These are phyloP conservation scores for Podospora pseudopauciseta DNA, from an alignment of 495 filamentous ascomycete species.

Conservation along the genomic window DNA sequence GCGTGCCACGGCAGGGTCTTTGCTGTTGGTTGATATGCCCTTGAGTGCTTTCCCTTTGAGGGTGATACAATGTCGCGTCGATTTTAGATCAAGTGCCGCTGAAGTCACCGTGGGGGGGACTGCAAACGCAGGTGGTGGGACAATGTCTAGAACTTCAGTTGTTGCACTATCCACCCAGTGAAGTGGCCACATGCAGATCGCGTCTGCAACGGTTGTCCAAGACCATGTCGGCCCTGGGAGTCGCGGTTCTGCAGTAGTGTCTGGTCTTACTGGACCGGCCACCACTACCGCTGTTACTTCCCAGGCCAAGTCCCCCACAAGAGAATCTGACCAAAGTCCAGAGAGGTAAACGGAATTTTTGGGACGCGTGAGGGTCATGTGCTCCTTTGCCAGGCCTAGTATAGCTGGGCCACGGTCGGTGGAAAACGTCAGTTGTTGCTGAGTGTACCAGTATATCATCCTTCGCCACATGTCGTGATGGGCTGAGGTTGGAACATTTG, in stretches of 20 bases:
- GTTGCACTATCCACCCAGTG: neutral
- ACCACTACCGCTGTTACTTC: neutral
- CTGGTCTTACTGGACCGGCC: neutral
- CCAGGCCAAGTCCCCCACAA: neutral
- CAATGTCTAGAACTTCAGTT: neutral
- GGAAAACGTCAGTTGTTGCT: conserved; percentile 1
- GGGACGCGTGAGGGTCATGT: neutral
- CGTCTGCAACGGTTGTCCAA: neutral
- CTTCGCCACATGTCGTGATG: neutral
- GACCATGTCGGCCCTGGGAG: conserved; percentile 1
- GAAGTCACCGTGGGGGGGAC: neutral
- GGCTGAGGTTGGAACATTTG: neutral
- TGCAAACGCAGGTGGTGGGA: neutral
- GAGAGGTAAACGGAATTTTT: neutral
- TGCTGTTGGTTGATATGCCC: neutral
- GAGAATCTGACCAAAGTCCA: neutral
- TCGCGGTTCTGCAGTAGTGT: neutral
- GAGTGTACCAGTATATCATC: neutral
- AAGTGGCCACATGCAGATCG: neutral
- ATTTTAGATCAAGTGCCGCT: neutral
- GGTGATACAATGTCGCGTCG: neutral
- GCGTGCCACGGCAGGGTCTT: neutral
- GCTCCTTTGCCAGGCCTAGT: neutral
- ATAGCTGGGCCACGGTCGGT: neutral
- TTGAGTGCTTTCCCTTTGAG: neutral